These are phyloP conservation scores for Diutina mesorugosa DNA, from an alignment of 1,139 yeast species.

Conservation along the genomic window DNA sequence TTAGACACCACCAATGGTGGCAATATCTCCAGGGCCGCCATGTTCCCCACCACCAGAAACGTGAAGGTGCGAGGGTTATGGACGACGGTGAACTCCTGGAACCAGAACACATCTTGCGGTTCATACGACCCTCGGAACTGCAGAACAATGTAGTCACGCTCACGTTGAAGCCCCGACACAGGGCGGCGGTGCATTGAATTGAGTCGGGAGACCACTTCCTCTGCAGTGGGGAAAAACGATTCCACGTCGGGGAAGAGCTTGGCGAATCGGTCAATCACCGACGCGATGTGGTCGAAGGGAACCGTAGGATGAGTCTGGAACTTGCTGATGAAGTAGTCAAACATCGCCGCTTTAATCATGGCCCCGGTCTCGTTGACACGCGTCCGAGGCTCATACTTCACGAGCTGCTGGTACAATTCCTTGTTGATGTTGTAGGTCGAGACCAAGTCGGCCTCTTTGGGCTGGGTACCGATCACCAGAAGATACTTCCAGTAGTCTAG, in stretches of 20 bases:
- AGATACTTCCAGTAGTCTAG: background rate
- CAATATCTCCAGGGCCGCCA: background rate
- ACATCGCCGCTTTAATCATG: background rate
- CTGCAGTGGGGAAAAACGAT: background rate
- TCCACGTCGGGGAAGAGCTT: background rate
- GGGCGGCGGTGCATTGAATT: background rate
- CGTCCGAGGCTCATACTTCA: background rate
- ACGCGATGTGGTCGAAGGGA: background rate
- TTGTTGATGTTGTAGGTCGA: background rate
- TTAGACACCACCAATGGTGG: constrained; percentile 1
- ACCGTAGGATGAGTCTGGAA: background rate
- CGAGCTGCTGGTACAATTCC: background rate
- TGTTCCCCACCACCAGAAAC: background rate
- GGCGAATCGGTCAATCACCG: background rate
- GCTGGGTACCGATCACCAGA: background rate
- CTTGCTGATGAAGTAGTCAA: background rate
- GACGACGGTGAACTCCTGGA: background rate
- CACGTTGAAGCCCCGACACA: background rate
- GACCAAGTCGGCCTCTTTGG: background rate
- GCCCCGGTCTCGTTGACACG: background rate
- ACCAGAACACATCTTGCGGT: constrained; percentile 1
- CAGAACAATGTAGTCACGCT: background rate
- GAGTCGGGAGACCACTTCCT: background rate
- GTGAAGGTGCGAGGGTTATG: constrained; percentile 1
- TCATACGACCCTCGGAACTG: background rate